Percentiles rank a stretch among this genome's conserved stretches.
phyloP scores from a whole-genome alignment of 2,329 filamentous ascomycete genomes.

The Trichoderma oligosporum region DNA sequence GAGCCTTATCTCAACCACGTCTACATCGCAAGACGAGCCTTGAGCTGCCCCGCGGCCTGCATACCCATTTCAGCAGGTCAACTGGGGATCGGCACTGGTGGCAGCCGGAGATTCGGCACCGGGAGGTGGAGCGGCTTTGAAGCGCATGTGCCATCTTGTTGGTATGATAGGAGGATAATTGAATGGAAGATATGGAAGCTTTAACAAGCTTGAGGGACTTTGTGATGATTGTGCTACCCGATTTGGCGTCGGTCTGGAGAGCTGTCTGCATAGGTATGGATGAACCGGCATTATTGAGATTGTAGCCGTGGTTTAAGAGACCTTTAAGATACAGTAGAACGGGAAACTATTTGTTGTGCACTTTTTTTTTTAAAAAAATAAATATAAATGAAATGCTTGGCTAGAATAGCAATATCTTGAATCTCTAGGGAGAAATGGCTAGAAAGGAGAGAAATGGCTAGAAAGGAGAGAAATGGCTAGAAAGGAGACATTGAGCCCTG shows the following conservation, averaged over 20 bases:
- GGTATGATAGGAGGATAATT: conserved; percentile 13
- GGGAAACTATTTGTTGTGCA: too few relatives aligned
- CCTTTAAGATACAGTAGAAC: too few relatives aligned
- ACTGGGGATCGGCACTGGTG: conserved; percentile 20
- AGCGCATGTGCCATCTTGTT: conserved; percentile 18
- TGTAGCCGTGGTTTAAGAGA: neutral
- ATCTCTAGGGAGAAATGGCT: too few relatives aligned
- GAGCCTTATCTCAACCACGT: conserved; percentile 10
- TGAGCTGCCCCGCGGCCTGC: conserved; percentile 6
- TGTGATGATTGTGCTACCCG: neutral
- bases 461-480: too few relatives aligned
- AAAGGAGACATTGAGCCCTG: too few relatives aligned
- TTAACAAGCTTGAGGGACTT: conserved; percentile 1
- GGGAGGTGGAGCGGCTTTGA: neutral
- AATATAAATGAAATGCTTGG: too few relatives aligned
- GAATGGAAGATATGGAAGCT: neutral
- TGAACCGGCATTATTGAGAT: neutral
- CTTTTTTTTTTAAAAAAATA: too few relatives aligned
- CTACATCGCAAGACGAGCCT: neutral
- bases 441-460: too few relatives aligned
- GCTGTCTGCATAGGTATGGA: neutral
- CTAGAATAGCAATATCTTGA: too few relatives aligned
- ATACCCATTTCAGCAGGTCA: conserved; percentile 24
- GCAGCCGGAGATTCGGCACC: conserved; percentile 22
- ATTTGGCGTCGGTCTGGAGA: conserved; percentile 17